Conservation (phyloP, 371 early-diverging fungal genomes). For the Chytridium lagenaria region DNA sequence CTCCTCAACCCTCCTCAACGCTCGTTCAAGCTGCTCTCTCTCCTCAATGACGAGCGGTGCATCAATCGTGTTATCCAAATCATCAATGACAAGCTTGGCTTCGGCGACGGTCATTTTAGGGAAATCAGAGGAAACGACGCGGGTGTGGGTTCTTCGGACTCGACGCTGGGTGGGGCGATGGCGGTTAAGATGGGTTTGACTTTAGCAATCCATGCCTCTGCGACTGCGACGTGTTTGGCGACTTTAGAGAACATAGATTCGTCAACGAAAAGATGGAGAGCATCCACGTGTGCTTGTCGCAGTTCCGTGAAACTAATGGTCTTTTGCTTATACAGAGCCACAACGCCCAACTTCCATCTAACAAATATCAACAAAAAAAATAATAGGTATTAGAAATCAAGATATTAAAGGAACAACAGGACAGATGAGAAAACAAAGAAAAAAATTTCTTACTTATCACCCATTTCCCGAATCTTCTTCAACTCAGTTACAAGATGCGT, state of each 20-base stretch:
- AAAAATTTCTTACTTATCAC: conserved; percentile 22
- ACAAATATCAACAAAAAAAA: not conserved
- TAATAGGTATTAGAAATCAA: not conserved
- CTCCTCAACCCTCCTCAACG: conserved; percentile 15
- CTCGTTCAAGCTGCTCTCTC: not conserved
- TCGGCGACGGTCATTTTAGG: not conserved
- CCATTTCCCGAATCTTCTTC: not conserved
- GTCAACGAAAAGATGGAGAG: not conserved
- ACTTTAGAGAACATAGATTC: not conserved
- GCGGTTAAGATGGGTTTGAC: not conserved
- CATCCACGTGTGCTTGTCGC: not conserved
- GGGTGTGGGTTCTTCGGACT: not conserved
- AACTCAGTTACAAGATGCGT: conserved; percentile 8
- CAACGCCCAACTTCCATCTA: conserved; percentile 27
- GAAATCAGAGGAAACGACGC: not conserved
- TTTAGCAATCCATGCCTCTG: not conserved
- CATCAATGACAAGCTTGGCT: not conserved
- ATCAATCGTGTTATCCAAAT: not conserved
- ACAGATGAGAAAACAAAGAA: not conserved
- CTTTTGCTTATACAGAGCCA: conserved; percentile 30
- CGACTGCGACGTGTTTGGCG: not conserved
- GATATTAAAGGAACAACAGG: not conserved
- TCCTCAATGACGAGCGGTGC: not conserved
- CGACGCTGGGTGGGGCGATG: not conserved
- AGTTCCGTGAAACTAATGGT: conserved; percentile 9